Percentiles rank a stretch among this genome's conserved stretches.
These are phyloP conservation scores for Somion occarium DNA, from an alignment of 1,284 basidiomycete genomes.

Conservation along the genomic window DNA sequence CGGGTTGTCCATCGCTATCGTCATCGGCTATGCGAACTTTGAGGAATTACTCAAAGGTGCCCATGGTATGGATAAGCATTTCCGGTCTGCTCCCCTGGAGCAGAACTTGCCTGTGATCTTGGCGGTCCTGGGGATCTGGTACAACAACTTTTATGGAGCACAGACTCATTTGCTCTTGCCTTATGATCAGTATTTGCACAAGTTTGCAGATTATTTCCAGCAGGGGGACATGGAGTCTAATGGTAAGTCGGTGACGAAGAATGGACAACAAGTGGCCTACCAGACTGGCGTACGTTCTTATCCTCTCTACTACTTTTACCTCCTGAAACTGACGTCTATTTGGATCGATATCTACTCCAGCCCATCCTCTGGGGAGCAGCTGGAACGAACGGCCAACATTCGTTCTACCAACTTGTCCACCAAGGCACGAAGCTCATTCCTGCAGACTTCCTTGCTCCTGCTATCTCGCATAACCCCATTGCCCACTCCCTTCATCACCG, in stretches of 20 bases:
- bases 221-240: conserved; percentile 99
- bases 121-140: conserved; percentile 94
- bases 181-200: conserved; percentile 98
- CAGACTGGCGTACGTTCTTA: conserved; percentile 82
- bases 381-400: conserved; percentile 98
- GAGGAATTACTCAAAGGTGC: conserved; percentile 87
- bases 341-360: conserved; percentile 29
- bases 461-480: conserved; percentile 92
- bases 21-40: conserved; percentile 94
- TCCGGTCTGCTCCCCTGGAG: conserved; percentile 85
- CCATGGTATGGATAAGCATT: conserved; percentile 97
- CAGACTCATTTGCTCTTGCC: conserved; percentile 95
- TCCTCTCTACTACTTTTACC: not conserved
- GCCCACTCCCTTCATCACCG: conserved; percentile 87
- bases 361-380: conserved; percentile 99
- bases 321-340: not conserved
- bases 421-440: conserved; percentile 94
- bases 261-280: conserved; percentile 89
- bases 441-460: conserved; percentile 93
- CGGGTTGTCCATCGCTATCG: conserved; percentile 90
- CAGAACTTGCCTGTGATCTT: conserved; percentile 91
- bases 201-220: conserved; percentile 99
- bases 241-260: conserved; percentile 95
- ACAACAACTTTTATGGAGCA: conserved; percentile 96
- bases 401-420: conserved; percentile 98